Evolutionary conservation across 768 basidiomycete genomes (phyloP).

Genomic region (Suillus plorans): DNA sequence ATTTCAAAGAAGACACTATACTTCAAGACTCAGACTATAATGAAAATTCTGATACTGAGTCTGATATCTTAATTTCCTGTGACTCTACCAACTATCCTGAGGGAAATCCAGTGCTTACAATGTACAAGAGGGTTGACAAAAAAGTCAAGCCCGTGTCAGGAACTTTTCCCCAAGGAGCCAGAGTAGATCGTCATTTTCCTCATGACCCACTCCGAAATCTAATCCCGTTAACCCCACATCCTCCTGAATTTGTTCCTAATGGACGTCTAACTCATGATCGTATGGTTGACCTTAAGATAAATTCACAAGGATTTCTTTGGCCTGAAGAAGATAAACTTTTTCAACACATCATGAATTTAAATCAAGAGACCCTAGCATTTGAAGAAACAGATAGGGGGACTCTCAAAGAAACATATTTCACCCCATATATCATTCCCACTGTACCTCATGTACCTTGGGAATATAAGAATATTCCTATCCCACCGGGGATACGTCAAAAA

Average conservation of each 20-base stretch:
- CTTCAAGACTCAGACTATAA: background rate
- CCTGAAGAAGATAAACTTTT: too few species aligned
- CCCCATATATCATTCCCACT: too few species aligned
- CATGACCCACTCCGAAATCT: background rate
- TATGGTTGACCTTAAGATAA: background rate
- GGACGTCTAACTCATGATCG: background rate
- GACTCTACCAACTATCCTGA: too few species aligned
- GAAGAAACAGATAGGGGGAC: too few species aligned
- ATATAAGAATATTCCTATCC: too few species aligned
- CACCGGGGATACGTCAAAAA: too few species aligned
- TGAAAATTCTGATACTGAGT: background rate
- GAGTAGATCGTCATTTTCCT: background rate
- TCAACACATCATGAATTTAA: too few species aligned
- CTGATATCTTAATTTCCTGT: background rate
- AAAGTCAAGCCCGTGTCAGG: constrained; percentile 3
- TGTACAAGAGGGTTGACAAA: constrained; percentile 3
- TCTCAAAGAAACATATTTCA: too few species aligned
- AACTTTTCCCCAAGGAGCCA: background rate
- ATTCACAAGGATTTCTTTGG: too few species aligned
- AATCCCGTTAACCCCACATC: background rate
- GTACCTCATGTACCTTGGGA: too few species aligned
- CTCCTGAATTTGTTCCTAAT: background rate
- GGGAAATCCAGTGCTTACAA: background rate
- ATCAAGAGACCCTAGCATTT: too few species aligned
- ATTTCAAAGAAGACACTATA: too few species aligned